phyloP scores from a whole-genome alignment of 2,329 filamentous ascomycete genomes.

The Cryphonectria naterciae region DNA sequence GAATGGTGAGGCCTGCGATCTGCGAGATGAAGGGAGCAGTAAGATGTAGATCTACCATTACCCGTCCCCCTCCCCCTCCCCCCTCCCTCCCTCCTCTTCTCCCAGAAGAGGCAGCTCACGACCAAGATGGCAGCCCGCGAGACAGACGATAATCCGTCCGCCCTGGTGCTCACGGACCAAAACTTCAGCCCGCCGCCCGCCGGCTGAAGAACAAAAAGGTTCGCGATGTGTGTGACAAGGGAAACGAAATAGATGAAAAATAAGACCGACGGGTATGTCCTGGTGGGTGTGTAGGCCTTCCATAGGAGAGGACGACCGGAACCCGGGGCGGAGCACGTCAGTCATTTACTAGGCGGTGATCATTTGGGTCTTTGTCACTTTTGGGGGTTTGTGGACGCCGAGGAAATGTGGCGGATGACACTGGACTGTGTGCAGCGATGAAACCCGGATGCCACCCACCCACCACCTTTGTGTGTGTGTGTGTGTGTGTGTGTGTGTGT shows the following conservation, averaged over 20 bases:
- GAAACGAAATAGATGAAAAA: neutral
- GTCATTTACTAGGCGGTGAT: neutral
- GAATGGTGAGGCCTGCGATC: neutral
- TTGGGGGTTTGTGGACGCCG: neutral
- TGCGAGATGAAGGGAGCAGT: neutral
- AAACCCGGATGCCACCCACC: slow-evolving; percentile 16
- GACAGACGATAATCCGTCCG: neutral
- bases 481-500: neutral
- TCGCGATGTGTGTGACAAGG: neutral
- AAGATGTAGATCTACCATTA: neutral
- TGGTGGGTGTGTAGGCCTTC: neutral
- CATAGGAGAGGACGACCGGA: slow-evolving; percentile 1
- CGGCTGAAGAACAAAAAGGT: neutral
- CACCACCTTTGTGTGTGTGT: neutral
- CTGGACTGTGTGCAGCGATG: neutral
- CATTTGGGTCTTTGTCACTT: neutral
- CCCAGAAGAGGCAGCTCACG: neutral
- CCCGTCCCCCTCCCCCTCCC: no score
- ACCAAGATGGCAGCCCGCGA: neutral
- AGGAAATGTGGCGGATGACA: slow-evolving; percentile 11
- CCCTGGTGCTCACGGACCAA: neutral
- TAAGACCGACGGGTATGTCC: neutral
- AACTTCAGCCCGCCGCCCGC: neutral
- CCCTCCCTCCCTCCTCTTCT: no score
- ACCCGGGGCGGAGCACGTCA: slow-evolving; percentile 3